Evolutionary conservation across 495 filamentous ascomycete genomes (phyloP), one percentile per base, ranked within the genome.

Genomic region (Daldinia caldariorum): DNA sequence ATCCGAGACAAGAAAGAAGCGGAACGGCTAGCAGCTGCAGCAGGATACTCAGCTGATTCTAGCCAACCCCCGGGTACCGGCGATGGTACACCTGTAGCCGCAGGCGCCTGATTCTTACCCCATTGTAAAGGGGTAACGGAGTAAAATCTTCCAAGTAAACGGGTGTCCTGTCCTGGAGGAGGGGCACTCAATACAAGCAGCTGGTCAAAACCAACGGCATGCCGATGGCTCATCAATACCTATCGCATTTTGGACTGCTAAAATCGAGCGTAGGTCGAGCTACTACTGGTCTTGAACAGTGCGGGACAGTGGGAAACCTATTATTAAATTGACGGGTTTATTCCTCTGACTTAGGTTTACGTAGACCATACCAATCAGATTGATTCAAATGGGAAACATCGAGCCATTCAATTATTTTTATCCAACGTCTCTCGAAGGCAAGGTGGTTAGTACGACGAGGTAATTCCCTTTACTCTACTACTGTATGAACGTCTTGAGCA

Each of bases 1-100:
- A 69, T 91, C 54, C 79, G 81, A 72, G 85, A 85, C 63, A 88
- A 84, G 78, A 88, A 88, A 66, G 89, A 92, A 75, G 82, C 88
- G 66, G 86, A 88, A 49, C 78, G 87, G 37, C 58, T 89, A 61
- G 81, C 82, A 26, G 74, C 73, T 1, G 55, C 47, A 1, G 59
- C 65, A n/a, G 65, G 70, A 29, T 69, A 66, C 12, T 62, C 70
- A 4, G 50, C 53, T 26, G 69, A 58, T 47, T 68, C 69, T 38
- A 31, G 26, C 16, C 70, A 65, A 45, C 68, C 41, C 37, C 66
- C 70, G 9, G 63, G 67, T 45, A 41, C 61, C 54, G 75, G 59
- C 20, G 62, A 74, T 63, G 60, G 70, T 63, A 50, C 56, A 1
- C 20, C 61, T 26, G 53, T 65, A 13, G 50, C 65, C n/a, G 57